Conservation (phyloP, 176 grass and related monocot genomes). For the Zoysia pacifica region DNA sequence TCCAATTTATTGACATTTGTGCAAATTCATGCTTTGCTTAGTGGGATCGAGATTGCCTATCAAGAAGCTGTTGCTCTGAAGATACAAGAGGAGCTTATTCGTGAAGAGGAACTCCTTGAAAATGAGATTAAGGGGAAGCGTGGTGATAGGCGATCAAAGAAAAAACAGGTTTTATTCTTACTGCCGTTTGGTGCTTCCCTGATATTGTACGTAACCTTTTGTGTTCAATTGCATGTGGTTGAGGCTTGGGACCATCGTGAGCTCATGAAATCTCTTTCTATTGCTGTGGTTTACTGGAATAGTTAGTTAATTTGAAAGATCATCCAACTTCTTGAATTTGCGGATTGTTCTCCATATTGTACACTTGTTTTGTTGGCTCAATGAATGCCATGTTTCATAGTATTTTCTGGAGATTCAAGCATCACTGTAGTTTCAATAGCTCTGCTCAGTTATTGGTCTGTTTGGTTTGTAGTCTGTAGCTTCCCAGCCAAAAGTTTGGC, state of each 20-base stretch:
- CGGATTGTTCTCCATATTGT: constrained; percentile 30
- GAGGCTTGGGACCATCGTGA: background rate
- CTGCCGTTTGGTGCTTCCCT: constrained; percentile 11
- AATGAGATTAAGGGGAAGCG: constrained; percentile 78
- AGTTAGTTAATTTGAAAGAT: constrained; percentile 28
- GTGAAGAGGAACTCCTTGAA: constrained; percentile 85
- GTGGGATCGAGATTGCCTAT: constrained; percentile 83
- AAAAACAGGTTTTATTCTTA: constrained; percentile 76
- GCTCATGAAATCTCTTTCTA: background rate
- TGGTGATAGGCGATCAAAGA: constrained; percentile 81
- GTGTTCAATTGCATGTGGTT: constrained; percentile 17
- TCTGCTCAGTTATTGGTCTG: background rate
- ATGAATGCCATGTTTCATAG: constrained; percentile 17
- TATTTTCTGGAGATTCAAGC: constrained; percentile 19
- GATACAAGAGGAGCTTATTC: constrained; percentile 99
- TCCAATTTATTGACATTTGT: constrained; percentile 14
- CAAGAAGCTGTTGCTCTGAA: constrained; percentile 93
- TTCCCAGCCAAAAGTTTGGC: background rate
- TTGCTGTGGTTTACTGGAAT: background rate
- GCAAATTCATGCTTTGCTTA: constrained; percentile 40
- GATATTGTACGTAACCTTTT: constrained; percentile 11
- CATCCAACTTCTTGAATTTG: constrained; percentile 33
- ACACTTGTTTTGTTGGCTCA: constrained; percentile 28
- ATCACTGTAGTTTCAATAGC: constrained; percentile 1
- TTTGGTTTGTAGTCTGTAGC: background rate